Evolutionary conservation across 345 rosid species (phyloP), one percentile per base, ranked within the genome.

Genomic region (Eucalyptus dawsonii): DNA sequence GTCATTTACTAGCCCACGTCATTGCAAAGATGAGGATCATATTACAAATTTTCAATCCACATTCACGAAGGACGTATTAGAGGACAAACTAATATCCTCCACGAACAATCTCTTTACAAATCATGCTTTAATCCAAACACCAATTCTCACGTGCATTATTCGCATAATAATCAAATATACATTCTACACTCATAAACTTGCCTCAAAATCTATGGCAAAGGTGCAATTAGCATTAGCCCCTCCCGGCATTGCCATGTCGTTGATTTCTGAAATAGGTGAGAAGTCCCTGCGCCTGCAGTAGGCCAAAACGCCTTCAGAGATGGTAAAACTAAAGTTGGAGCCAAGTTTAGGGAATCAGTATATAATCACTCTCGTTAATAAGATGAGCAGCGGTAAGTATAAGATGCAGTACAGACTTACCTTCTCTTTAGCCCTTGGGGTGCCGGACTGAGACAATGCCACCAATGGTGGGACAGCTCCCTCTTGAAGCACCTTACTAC

Each of bases 391-490:
- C 11, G 4, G 45, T 24, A 86, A 56, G 27, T 29, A 86, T 51
- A 19, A 56, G 42, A 76, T 14, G 88, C 27, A 56, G 3, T 25
- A 29, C 40, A 67, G 31, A 24, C 49, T 81, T 88, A 97, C 99
- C 99, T 98, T 98, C 90, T 96, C 99, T 95, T 91, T 97, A 87
- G 96, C 99, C 90, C 99, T 94, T 34, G 96, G 92, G 62, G 99
- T 96, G 92, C 99, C 99, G 31, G 97, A 91, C 89, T 94, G 97
- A 44, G 98, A 95, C 88, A 98, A 92, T 29, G 97, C 98, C 92
- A 97, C 97, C 40, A 98, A 91, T 53, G 99, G 99, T 16, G 99
- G 99, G 87, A 96, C 96, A 62, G 95, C 99, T 80, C 99, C 99
- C 93, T 97, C 99, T 93, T 95, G 97, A 72, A 98, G 96, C 89